phyloP scores from a whole-genome alignment of 208 protist genomes.

The Spironucleus salmonicida region DNA sequence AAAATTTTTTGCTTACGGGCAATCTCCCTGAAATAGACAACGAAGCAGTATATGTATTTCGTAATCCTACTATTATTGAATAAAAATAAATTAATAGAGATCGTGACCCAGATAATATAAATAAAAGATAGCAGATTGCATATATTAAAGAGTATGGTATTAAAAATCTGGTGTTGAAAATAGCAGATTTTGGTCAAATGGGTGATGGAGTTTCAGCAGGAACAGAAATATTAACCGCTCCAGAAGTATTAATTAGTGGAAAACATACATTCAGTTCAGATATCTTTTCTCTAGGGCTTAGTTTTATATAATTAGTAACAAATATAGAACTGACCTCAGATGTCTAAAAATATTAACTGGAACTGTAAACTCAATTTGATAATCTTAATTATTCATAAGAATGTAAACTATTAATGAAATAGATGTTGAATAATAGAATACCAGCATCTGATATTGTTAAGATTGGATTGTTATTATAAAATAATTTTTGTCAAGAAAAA shows the following conservation, averaged over 20 bases:
- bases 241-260: conserved; percentile 3
- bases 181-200: conserved; percentile 23
- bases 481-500: too few species aligned
- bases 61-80: background rate
- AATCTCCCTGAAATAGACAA: background rate
- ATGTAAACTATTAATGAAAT: too few species aligned
- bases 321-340: too few species aligned
- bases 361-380: too few species aligned
- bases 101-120: background rate
- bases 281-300: too few species aligned
- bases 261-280: too few species aligned
- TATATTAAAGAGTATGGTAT: background rate
- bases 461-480: too few species aligned
- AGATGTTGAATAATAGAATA: too few species aligned
- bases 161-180: background rate
- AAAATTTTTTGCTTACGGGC: conserved; percentile 1
- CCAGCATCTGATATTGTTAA: too few species aligned
- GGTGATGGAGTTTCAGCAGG: background rate
- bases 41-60: background rate
- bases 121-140: background rate
- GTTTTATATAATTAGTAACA: too few species aligned
- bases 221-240: background rate
- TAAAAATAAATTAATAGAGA: background rate
- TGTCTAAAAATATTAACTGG: too few species aligned
- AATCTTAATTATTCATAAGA: too few species aligned